These are phyloP conservation scores for Phaseolus coccineus DNA, from an alignment of 331 rosid genomes.

Conservation along the genomic window DNA sequence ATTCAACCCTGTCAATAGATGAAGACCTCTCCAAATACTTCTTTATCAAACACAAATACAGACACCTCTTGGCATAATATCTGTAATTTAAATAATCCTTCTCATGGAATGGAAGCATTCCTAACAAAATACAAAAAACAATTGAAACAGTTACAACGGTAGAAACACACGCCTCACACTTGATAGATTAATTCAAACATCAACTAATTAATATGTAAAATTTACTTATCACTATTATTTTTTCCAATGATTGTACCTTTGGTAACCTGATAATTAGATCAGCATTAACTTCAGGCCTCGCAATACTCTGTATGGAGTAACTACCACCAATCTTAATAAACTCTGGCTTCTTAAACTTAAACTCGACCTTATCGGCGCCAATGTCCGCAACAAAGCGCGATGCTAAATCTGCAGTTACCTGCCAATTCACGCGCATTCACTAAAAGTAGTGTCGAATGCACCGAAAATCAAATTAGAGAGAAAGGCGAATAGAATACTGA, in stretches of 20 bases:
- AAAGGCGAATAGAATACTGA: conserved; percentile 1
- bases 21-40: conserved; percentile 68
- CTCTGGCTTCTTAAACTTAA: conserved; percentile 74
- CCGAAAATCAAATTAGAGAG: neutral
- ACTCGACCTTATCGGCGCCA: conserved; percentile 88
- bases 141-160: neutral
- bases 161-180: neutral
- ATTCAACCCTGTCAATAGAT: conserved; percentile 69
- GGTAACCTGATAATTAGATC: conserved; percentile 83
- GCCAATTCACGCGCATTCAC: conserved; percentile 31
- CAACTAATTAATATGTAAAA: neutral
- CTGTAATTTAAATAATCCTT: conserved; percentile 93
- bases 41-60: conserved; percentile 80
- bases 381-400: conserved; percentile 72
- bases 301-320: conserved; percentile 66
- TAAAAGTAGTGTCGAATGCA: neutral
- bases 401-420: conserved; percentile 75
- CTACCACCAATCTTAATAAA: conserved; percentile 72
- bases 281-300: conserved; percentile 68
- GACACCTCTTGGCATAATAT: conserved; percentile 86
- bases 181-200: neutral
- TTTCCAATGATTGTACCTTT: conserved; percentile 56
- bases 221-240: neutral
- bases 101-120: conserved; percentile 87
- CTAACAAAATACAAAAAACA: conserved; percentile 51